Conservation (phyloP, 2,329 filamentous ascomycete species). For the Colletotrichum sidae region DNA sequence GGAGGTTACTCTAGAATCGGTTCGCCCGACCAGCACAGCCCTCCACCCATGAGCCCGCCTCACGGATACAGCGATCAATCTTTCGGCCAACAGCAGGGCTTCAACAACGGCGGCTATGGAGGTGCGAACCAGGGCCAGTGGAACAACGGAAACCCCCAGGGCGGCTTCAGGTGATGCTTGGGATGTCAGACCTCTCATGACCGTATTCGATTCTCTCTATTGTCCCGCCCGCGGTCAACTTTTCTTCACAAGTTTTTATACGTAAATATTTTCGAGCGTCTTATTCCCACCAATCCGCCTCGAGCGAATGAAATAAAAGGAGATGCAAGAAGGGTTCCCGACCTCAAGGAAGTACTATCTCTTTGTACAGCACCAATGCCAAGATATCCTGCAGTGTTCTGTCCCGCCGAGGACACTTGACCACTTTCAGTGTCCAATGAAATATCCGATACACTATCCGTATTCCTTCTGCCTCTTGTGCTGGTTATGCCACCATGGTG, state of each 20-base stretch:
- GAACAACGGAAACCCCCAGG: constrained; percentile 30
- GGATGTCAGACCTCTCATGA: background rate
- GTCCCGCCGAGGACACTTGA: constrained; percentile 7
- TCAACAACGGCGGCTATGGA: constrained; percentile 17
- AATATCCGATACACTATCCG: constrained; percentile 7
- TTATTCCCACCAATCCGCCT: background rate
- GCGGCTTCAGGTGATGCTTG: constrained; percentile 27
- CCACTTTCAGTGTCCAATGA: background rate
- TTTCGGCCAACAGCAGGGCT: constrained; percentile 29
- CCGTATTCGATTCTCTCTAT: constrained; percentile 4
- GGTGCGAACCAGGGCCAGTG: constrained; percentile 34
- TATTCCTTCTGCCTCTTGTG: background rate
- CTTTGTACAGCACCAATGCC: constrained; percentile 14
- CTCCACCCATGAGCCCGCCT: constrained; percentile 36
- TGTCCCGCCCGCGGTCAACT: background rate
- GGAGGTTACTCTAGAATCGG: constrained; percentile 33
- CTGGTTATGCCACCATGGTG: background rate
- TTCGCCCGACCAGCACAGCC: constrained; percentile 34
- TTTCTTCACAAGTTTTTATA: background rate
- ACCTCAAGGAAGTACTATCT: constrained; percentile 2
- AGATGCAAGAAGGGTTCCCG: background rate
- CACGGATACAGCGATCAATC: constrained; percentile 20
- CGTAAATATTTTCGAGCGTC: constrained; percentile 21
- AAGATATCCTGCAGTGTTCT: constrained; percentile 21
- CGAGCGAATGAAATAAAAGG: constrained; percentile 8